Percentiles rank a stretch among this genome's conserved stretches.
These are phyloP conservation scores for Ichthyophthirius multifiliis DNA, from an alignment of 169 alveolate genomes.

Conservation along the genomic window DNA sequence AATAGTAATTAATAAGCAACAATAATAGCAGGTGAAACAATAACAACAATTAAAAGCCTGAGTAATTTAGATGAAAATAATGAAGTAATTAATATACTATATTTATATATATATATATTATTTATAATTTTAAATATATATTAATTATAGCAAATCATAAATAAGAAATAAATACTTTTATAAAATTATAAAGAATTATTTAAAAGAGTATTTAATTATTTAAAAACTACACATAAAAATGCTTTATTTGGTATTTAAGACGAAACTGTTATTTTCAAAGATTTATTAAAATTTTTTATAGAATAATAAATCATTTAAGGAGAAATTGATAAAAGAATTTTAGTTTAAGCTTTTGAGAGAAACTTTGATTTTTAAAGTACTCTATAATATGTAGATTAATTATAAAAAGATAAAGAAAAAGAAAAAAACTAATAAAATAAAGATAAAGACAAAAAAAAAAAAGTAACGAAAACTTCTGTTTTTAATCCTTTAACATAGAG, in stretches of 20 bases:
- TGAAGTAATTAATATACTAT: not conserved
- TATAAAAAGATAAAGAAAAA: conserved; percentile 26
- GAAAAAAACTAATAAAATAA: conserved; percentile 26
- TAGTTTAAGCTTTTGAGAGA: conserved; percentile 15
- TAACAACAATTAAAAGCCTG: not conserved
- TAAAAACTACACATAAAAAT: not conserved
- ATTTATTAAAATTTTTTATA: not conserved
- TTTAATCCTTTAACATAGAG: too few species aligned
- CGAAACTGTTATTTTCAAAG: conserved; percentile 24
- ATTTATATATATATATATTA: too few species aligned
- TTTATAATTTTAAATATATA: not conserved
- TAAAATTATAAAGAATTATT: conserved; percentile 2
- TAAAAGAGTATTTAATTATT: not conserved
- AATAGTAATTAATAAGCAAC: too few species aligned
- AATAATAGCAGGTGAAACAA: too few species aligned
- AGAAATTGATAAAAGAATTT: not conserved
- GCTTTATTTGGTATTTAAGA: conserved; percentile 27
- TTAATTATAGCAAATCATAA: not conserved
- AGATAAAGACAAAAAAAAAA: conserved; percentile 1
- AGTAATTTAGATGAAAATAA: not conserved
- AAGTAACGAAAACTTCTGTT: not conserved
- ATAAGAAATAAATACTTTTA: not conserved
- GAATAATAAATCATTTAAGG: not conserved
- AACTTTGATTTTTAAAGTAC: conserved; percentile 22
- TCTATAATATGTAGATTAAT: conserved; percentile 16